Base-by-base conservation (phyloP, 805 yeast genomes). In the Saccharomycopsis capsularis region DNA sequence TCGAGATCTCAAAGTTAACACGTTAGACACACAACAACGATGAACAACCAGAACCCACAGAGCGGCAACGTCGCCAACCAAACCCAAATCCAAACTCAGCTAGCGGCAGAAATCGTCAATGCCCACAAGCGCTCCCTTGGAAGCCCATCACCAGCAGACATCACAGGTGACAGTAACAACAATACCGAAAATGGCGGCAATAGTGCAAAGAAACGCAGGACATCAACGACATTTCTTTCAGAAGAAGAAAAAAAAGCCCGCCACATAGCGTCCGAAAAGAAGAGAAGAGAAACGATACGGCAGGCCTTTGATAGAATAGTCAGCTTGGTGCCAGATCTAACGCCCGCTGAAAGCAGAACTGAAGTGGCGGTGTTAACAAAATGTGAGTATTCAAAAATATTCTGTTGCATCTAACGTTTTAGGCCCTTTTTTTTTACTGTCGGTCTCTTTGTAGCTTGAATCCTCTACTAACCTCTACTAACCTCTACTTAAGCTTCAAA, bases 211-310 rank as follows among this genome's bases (percentile, higher is more conserved):
- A 29, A n/a, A n/a, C 38, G 38, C 13, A 34, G n/a, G 18, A 13
- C 38, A 9, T 34, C 38, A 9, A 34, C 13, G 6, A n/a, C 38
- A 6, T 34, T 34, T 18, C 18, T 34, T 6, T 13, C 19, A 6
- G 38, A 34, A 34, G 38, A 34, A 34, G 38, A 34, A n/a, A 34
- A 34, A 34, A 34, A 34, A 18, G 82, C 81, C 3, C 85, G 82
- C 56, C 95, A 85, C 59, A 84, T 86, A 5, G 85, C 85, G 3
- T 82, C 90, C 0, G 98, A 90, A 61, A 90, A 88, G 62, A 85
- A 84, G 59, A 71, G 98, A 58, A 71, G 98, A 53, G 87, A 82
- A 55, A 87, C 90, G 38, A 87, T 91, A 21, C 70, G 97, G 40
- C 76, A 81, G 7, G 90, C 88, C 7, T 90, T 87, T 59, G 95